phyloP scores from a whole-genome alignment of 1,139 yeast species.

The Kluyveromyces marxianus region DNA sequence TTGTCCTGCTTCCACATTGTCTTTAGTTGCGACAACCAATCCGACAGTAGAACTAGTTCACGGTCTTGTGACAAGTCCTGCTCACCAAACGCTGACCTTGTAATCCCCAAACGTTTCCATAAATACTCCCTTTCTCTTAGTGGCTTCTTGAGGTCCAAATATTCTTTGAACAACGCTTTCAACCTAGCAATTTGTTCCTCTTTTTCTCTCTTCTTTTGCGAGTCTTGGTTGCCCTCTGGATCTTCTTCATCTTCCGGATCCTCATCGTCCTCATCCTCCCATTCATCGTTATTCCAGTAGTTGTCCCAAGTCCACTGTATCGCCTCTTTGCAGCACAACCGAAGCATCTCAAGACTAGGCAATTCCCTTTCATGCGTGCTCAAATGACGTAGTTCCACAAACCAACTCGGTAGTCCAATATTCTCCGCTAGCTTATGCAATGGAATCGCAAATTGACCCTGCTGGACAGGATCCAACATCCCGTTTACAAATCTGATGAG shows the following conservation, averaged over 20 bases:
- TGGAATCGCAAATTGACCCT: slow-evolving; percentile 71
- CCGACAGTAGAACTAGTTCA: slow-evolving; percentile 1
- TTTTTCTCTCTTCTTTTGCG: neutral
- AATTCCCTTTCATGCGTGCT: slow-evolving; percentile 79
- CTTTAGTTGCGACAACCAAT: slow-evolving; percentile 15
- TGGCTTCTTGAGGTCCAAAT: neutral
- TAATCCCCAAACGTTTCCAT: slow-evolving; percentile 6
- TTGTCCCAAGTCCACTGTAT: slow-evolving; percentile 65
- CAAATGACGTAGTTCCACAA: slow-evolving; percentile 85
- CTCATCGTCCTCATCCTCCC: slow-evolving; percentile 25
- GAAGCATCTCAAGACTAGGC: slow-evolving; percentile 62
- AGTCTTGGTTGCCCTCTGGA: neutral
- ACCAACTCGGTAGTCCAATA: slow-evolving; percentile 65
- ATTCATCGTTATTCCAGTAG: slow-evolving; percentile 54
- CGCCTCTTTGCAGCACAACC: slow-evolving; percentile 53
- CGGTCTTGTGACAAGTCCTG: slow-evolving; percentile 13
- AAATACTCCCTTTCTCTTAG: slow-evolving; percentile 6
- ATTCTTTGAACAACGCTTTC: neutral
- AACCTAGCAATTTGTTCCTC: neutral
- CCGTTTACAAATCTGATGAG: slow-evolving; percentile 88
- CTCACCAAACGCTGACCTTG: slow-evolving; percentile 7
- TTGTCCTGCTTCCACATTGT: slow-evolving; percentile 17
- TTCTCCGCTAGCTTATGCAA: slow-evolving; percentile 65
- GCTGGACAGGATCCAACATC: slow-evolving; percentile 78
- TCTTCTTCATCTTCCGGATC: slow-evolving; percentile 19